These are phyloP conservation scores for Backusella australiensis DNA, from an alignment of 192 early-diverging fungal species.

Conservation along the genomic window DNA sequence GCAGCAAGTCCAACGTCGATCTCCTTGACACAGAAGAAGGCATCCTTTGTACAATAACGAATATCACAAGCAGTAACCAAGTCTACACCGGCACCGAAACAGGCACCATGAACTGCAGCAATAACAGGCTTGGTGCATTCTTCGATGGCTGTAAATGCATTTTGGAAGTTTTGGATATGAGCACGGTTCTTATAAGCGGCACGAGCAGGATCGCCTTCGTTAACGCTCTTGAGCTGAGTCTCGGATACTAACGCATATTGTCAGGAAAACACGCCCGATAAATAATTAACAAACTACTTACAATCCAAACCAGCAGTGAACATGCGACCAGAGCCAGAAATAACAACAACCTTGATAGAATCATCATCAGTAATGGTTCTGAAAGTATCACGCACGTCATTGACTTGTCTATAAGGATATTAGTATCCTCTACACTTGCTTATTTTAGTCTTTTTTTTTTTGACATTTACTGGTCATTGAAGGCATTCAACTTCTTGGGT, in stretches of 20 bases:
- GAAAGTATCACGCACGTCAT: slow-evolving; percentile 67
- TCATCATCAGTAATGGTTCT: slow-evolving; percentile 53
- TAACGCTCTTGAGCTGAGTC: not conserved
- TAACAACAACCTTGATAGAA: slow-evolving; percentile 71
- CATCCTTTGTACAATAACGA: slow-evolving; percentile 72
- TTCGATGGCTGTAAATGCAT: slow-evolving; percentile 77
- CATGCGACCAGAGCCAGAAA: slow-evolving; percentile 69
- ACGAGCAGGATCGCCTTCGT: not conserved
- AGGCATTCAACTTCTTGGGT: slow-evolving; percentile 81
- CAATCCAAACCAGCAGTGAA: slow-evolving; percentile 94
- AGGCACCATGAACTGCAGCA: slow-evolving; percentile 79
- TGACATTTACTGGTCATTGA: slow-evolving; percentile 57
- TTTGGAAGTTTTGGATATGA: slow-evolving; percentile 47
- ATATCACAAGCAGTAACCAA: slow-evolving; percentile 92
- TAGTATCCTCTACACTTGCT: not conserved
- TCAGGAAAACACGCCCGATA: not conserved
- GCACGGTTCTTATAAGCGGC: not conserved
- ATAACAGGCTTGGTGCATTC: slow-evolving; percentile 86
- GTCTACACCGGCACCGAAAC: slow-evolving; percentile 88
- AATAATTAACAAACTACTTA: slow-evolving; percentile 31
- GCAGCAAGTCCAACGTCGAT: slow-evolving; percentile 94
- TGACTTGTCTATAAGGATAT: slow-evolving; percentile 52
- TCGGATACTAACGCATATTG: not conserved
- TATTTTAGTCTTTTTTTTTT: not conserved
- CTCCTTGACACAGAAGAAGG: slow-evolving; percentile 87